phyloP scores from a whole-genome alignment of 2,329 filamentous ascomycete species.

The Tolypocladium amazonense region DNA sequence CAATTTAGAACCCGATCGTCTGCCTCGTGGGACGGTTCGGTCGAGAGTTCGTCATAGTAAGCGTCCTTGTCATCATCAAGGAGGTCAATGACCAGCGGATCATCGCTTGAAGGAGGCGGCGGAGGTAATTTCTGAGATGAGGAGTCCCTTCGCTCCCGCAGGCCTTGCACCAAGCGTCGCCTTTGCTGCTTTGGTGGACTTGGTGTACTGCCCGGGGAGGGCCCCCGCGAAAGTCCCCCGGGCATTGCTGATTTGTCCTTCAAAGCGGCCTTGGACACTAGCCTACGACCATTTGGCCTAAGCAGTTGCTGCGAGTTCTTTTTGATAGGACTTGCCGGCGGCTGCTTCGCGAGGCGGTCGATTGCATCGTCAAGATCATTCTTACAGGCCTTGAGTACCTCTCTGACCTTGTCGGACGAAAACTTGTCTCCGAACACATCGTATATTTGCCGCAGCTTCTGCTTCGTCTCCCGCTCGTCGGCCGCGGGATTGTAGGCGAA shows the following conservation, averaged over 20 bases:
- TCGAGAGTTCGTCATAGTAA: conserved; percentile 24
- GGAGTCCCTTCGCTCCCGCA: conserved; percentile 14
- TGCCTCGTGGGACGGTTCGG: conserved; percentile 17
- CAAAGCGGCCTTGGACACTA: conserved; percentile 19
- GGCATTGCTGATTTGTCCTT: conserved; percentile 7
- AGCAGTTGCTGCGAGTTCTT: not conserved
- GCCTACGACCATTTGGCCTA: conserved; percentile 15
- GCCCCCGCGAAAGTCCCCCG: conserved; percentile 6
- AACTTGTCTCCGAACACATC: conserved; percentile 21
- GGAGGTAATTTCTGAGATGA: conserved; percentile 10
- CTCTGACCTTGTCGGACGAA: conserved; percentile 17
- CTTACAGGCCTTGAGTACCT: conserved; percentile 20
- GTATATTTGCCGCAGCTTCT: conserved; percentile 24
- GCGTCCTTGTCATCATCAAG: conserved; percentile 30
- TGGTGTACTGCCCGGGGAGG: conserved; percentile 11
- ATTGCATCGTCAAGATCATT: conserved; percentile 26
- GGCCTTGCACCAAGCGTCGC: conserved; percentile 26
- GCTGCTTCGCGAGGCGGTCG: conserved; percentile 14
- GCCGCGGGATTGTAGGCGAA: conserved; percentile 37
- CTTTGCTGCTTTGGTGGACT: conserved; percentile 18
- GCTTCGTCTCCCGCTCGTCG: conserved; percentile 23
- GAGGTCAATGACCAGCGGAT: conserved; percentile 23
- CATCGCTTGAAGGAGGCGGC: conserved; percentile 19
- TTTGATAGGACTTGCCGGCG: not conserved
- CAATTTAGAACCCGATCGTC: conserved; percentile 55